Evolutionary conservation across 73 alveolate genomes (phyloP).

Genomic region (Durusdinium trenchii): DNA sequence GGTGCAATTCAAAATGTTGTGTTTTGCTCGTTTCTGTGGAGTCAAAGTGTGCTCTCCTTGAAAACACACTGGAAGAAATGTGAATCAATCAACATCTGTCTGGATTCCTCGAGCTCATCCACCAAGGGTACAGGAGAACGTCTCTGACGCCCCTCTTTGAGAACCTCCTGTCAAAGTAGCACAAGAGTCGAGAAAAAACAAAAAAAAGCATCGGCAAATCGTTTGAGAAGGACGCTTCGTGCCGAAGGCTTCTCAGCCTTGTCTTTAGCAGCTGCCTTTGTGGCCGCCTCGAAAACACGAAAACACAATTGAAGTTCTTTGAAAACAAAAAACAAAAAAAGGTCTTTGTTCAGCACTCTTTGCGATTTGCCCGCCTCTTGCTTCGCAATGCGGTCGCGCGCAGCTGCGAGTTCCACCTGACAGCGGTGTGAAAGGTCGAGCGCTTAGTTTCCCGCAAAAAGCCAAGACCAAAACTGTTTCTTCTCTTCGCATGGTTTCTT

Average conservation of each 20-base stretch:
- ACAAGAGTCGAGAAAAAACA: not conserved
- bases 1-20: too few species aligned
- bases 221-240: not conserved
- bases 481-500: not conserved
- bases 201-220: not conserved
- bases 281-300: conserved; percentile 16
- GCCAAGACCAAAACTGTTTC: not conserved
- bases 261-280: conserved; percentile 49
- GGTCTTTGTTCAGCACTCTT: not conserved
- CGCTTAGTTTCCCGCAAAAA: not conserved
- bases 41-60: too few species aligned
- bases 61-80: too few species aligned
- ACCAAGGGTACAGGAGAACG: conserved; percentile 42
- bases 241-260: not conserved
- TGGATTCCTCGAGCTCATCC: conserved; percentile 72
- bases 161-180: not conserved
- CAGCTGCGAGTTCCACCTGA: conserved; percentile 52
- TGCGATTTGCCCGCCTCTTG: conserved; percentile 45
- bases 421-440: not conserved
- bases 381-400: conserved; percentile 77
- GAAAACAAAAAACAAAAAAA: not conserved
- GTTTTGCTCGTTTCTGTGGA: too few species aligned
- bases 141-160: conserved; percentile 44
- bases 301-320: not conserved
- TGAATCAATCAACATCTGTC: too few species aligned